Evolutionary conservation across 1,284 basidiomycete genomes (phyloP).

Genomic region (Termitomyces sp.): DNA sequence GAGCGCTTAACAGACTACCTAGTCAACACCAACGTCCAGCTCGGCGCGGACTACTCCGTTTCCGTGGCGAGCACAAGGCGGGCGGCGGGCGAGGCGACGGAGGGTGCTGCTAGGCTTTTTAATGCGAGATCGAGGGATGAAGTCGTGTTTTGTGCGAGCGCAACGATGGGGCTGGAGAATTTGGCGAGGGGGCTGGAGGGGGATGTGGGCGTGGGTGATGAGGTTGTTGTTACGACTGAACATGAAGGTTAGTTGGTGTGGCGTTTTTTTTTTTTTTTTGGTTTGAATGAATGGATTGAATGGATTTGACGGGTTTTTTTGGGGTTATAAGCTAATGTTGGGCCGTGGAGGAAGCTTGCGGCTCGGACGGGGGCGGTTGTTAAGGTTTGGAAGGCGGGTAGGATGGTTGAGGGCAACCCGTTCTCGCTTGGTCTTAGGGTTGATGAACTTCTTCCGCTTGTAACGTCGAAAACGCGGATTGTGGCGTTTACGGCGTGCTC

Average conservation of each 20-base stretch:
- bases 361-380: slow-evolving; percentile 48
- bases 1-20: slow-evolving; percentile 64
- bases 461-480: slow-evolving; percentile 62
- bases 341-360: slow-evolving; percentile 74
- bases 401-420: slow-evolving; percentile 50
- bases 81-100: slow-evolving; percentile 43
- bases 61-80: slow-evolving; percentile 48
- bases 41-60: slow-evolving; percentile 63
- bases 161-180: slow-evolving; percentile 66
- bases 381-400: slow-evolving; percentile 55
- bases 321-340: slow-evolving; percentile 54
- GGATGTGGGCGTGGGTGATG: slow-evolving; percentile 52
- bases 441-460: slow-evolving; percentile 56
- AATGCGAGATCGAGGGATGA: slow-evolving; percentile 58
- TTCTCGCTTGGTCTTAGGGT: slow-evolving; percentile 58
- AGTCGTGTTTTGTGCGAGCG: slow-evolving; percentile 62
- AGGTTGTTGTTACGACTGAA: slow-evolving; percentile 71
- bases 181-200: slow-evolving; percentile 54
- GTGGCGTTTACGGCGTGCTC: slow-evolving; percentile 74
- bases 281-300: too few relatives aligned
- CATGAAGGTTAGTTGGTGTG: slow-evolving; percentile 55
- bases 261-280: too few relatives aligned
- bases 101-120: slow-evolving; percentile 53
- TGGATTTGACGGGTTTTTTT: too few relatives aligned
- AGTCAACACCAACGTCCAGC: slow-evolving; percentile 65